Percentiles rank a stretch among this genome's conserved stretches.
Conservation (phyloP, 306 rosid species). For the Luffa acutangula region DNA sequence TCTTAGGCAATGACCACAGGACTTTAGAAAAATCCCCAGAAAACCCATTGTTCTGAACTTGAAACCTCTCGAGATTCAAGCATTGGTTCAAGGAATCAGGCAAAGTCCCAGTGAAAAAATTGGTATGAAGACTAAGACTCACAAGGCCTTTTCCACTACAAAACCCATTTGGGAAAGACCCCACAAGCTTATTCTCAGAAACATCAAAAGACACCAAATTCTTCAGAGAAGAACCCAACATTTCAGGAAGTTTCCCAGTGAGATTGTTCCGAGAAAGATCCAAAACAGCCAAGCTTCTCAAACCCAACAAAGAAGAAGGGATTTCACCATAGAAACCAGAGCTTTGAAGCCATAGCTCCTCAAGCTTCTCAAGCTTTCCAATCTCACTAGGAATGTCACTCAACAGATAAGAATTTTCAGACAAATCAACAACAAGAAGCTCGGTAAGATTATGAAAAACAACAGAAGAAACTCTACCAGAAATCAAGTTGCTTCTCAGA, state of each 20-base stretch:
- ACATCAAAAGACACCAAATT: constrained; percentile 78
- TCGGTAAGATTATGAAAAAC: constrained; percentile 52
- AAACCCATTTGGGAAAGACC: constrained; percentile 64
- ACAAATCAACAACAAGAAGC: constrained; percentile 74
- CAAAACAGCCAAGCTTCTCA: constrained; percentile 43
- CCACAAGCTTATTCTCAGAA: constrained; percentile 66
- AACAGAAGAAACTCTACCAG: constrained; percentile 58
- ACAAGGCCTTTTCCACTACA: constrained; percentile 49
- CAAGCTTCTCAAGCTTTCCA: constrained; percentile 58
- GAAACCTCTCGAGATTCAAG: constrained; percentile 72
- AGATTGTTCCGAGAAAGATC: constrained; percentile 85
- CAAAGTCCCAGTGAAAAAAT: constrained; percentile 52
- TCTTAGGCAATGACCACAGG: constrained; percentile 71
- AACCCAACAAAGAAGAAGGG: constrained; percentile 54
- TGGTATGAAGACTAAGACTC: constrained; percentile 61
- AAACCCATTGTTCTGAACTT: constrained; percentile 81
- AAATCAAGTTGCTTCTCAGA: constrained; percentile 59
- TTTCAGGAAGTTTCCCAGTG: constrained; percentile 51
- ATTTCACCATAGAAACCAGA: constrained; percentile 80
- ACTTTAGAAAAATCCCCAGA: constrained; percentile 61
- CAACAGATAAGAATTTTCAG: constrained; percentile 59
- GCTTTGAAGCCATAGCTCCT: constrained; percentile 51
- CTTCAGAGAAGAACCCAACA: constrained; percentile 50
- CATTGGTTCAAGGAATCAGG: constrained; percentile 52
- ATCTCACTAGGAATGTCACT: constrained; percentile 72